phyloP scores from a whole-genome alignment of 345 rosid genomes.

The Schrenkiella parvula region DNA sequence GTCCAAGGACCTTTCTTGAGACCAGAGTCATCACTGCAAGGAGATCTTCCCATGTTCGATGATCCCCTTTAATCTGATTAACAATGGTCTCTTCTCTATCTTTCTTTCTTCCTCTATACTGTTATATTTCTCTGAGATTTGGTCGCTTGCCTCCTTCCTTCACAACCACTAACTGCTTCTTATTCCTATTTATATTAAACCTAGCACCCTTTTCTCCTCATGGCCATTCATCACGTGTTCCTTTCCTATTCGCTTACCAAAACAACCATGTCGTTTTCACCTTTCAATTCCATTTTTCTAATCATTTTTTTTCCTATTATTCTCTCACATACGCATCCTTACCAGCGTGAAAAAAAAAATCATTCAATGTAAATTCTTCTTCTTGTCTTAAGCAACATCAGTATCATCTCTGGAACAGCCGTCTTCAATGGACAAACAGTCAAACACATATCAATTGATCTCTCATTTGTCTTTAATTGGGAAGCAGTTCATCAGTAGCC shows the following conservation, averaged over 20 bases:
- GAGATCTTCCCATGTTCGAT: conserved; percentile 59
- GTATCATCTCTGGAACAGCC: conserved; percentile 24
- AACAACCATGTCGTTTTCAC: conserved; percentile 35
- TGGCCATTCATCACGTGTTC: conserved; percentile 30
- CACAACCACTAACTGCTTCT: conserved; percentile 53
- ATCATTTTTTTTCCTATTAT: conserved; percentile 4
- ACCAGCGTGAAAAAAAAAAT: conserved; percentile 9
- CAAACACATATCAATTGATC: conserved; percentile 18
- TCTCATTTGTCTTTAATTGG: conserved; percentile 20
- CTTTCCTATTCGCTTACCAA: conserved; percentile 29
- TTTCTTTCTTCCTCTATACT: not conserved
- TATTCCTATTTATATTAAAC: conserved; percentile 51
- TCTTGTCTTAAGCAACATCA: conserved; percentile 28
- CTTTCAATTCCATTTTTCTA: conserved; percentile 32
- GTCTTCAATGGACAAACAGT: conserved; percentile 18
- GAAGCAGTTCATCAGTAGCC: conserved; percentile 31
- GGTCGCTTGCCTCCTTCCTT: conserved; percentile 44
- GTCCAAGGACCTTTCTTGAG: conserved; percentile 94
- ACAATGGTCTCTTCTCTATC: conserved; percentile 10
- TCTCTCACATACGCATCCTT: conserved; percentile 19
- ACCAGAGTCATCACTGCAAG: conserved; percentile 58
- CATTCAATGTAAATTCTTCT: conserved; percentile 22
- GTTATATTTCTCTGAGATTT: conserved; percentile 20
- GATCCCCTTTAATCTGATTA: conserved; percentile 13
- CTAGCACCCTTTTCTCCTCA: conserved; percentile 28